Evolutionary conservation across 176 grass and related monocot genomes (phyloP), one percentile per base, ranked within the genome.

Genomic region (Lolium multiflorum): DNA sequence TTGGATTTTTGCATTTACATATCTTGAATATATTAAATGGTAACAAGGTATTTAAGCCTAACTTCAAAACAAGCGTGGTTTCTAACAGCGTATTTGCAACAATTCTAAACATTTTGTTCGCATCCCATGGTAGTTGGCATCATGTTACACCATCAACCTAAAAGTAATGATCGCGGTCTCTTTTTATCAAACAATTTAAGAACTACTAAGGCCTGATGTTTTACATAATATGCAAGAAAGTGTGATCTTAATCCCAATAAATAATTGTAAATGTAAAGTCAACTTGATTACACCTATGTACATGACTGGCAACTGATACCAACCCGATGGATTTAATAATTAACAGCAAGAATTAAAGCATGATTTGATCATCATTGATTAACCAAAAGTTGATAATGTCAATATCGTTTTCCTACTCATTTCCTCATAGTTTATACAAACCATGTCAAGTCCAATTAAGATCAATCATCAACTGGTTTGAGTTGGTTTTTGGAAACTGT

Each of bases 31-130:
- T 66, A 46, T 28, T 65, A 70, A 78, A 48, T 14, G 55, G 59
- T 66, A 59, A 51, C 20, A 73, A 28, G 28, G 62, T 69, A 90
- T 69, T 69, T 75, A 75, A 47, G 72, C 72, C 72, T 52, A 75
- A 75, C 47, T 75, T 51, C 1, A 13, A 75, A 49, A 28, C 72
- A 14, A 51, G 13, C 48, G 14, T 9, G 13, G 47, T 51, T 75
- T 51, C 47, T 75, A 75, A 52, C 20, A 72, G 11, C 70, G 24
- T 72, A 47, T 72, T 72, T 72, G 70, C 41, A 11, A 70, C 66
- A 72, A 4, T 48, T 70, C 37, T 70, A 39, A n/a, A 80, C 13
- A 85, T 76, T 74, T 75, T 75, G 65, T 58, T 24, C 28, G 8
- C 47, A 21, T 51, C 9, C 13, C 17, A 44, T 80, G 17, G 50